Conservation (phyloP, 2,329 filamentous ascomycete species). For the Paraphoma chrysanthemicola region DNA sequence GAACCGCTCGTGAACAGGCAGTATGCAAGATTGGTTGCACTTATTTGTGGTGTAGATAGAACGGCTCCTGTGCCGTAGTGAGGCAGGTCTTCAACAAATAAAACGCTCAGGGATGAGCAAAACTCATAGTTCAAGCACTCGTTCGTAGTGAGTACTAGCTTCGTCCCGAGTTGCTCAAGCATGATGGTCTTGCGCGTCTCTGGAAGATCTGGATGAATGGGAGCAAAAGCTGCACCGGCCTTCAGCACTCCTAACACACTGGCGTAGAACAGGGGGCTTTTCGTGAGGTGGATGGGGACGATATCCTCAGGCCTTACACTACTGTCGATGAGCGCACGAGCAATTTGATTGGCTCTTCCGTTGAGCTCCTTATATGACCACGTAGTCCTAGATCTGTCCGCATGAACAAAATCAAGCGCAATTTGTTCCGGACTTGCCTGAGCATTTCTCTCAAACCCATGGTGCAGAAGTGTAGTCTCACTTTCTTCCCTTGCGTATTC, state of each 20-base stretch:
- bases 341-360: conserved; percentile 41
- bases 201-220: conserved; percentile 45
- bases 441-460: conserved; percentile 48
- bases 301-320: conserved; percentile 39
- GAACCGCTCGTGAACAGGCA: conserved; percentile 55
- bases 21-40: conserved; percentile 45
- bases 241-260: conserved; percentile 50
- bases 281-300: conserved; percentile 44
- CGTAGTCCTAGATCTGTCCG: conserved; percentile 31
- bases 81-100: no score
- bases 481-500: conserved; percentile 14
- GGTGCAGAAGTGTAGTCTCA: conserved; percentile 39
- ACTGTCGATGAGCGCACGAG: conserved; percentile 34
- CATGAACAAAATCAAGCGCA: conserved; percentile 50
- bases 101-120: no score
- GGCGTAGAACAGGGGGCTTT: conserved; percentile 45
- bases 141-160: conserved; percentile 31
- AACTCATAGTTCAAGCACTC: neutral
- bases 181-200: conserved; percentile 44
- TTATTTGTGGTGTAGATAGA: no score
- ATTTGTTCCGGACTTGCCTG: conserved; percentile 28
- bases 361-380: conserved; percentile 46
- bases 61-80: no score
- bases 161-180: conserved; percentile 42
- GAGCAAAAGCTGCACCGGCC: conserved; percentile 47